A percentile compares a stretch with the other conserved stretches of the same genome.
Evolutionary conservation across 345 rosid species (phyloP).

Genomic region (Lumnitzera littorea): DNA sequence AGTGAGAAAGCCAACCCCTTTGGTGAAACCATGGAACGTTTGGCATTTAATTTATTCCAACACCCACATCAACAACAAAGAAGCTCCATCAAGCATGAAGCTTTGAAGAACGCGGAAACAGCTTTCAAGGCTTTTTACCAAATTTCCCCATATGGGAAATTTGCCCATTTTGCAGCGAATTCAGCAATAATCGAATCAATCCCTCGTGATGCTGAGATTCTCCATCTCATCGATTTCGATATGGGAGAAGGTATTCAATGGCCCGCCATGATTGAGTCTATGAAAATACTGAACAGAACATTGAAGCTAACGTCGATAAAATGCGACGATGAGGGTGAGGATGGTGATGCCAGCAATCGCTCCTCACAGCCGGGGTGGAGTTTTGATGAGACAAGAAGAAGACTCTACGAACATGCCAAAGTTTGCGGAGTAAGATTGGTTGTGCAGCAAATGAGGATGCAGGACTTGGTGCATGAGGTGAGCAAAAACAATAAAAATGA

Average conservation of each 20-base stretch:
- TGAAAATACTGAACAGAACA: slow-evolving; percentile 12
- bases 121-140: slow-evolving; percentile 41
- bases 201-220: slow-evolving; percentile 21
- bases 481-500: slow-evolving; percentile 10
- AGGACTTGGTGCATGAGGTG: slow-evolving; percentile 21
- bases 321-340: slow-evolving; percentile 18
- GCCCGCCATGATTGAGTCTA: slow-evolving; percentile 35
- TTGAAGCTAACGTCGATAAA: slow-evolving; percentile 29
- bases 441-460: slow-evolving; percentile 27
- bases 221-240: slow-evolving; percentile 44
- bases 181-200: slow-evolving; percentile 32
- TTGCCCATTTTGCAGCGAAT: slow-evolving; percentile 48
- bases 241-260: slow-evolving; percentile 46
- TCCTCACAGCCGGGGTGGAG: slow-evolving; percentile 6
- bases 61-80: slow-evolving; percentile 13
- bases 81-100: slow-evolving; percentile 27
- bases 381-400: slow-evolving; percentile 21
- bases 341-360: background rate
- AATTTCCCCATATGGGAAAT: slow-evolving; percentile 37
- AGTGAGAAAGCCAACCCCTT: slow-evolving; percentile 31
- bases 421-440: slow-evolving; percentile 16
- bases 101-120: slow-evolving; percentile 24
- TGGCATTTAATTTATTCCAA: slow-evolving; percentile 31
- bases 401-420: slow-evolving; percentile 23
- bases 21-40: slow-evolving; percentile 32